Evolutionary conservation across 2,329 filamentous ascomycete species (phyloP), one percentile per base, ranked within the genome.

Genomic region (Aspergillus fumigatus): DNA sequence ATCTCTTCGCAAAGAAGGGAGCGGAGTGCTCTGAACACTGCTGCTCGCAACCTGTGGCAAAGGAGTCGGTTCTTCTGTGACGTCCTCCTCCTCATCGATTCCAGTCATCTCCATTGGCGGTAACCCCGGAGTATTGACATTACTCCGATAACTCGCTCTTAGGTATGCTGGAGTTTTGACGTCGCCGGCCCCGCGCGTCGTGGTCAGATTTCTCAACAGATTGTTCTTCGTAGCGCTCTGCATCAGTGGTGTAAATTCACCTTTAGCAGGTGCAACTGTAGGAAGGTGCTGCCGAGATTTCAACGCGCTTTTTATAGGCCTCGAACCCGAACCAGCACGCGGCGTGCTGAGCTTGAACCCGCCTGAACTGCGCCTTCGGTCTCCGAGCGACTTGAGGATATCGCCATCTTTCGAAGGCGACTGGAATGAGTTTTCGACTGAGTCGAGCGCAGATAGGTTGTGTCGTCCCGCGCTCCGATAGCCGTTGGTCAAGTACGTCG

Each of bases 231-330:
- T 80, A 78, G 81, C 69, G 65, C 84, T 87, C 74, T 96, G 96
- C 70, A 99, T 84, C 64, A 99, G 79, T 0, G 95, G 94, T 0
- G 94, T 99, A 73, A 99, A 99, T 68, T 99, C 95, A 65, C 86
- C 87, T 61, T 79, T 82, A 11, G 67, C 67, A 4, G 73, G 69
- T 17, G 77, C 80, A 61, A 83, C 82, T 40, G 81, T 79, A 23
- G 87, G 88, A 23, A 91, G 79, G 66, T 91, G 94, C 66, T 84
- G 84, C 64, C 86, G 83, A 72, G 89, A 85, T 59, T 84, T 83
- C 45, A 96, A 82, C 21, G 88, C 71, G 66, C 65, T 74, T 62
- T 70, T 70, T 8, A 67, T 65, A 17, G 69, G 66, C 60, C 68
- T 73, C 6, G 68, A 62, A 51, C 69, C 85, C 19, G 86, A 84